Conservation (phyloP, 139 green algal genomes). For the Chlamydomonas sphaeroides region DNA sequence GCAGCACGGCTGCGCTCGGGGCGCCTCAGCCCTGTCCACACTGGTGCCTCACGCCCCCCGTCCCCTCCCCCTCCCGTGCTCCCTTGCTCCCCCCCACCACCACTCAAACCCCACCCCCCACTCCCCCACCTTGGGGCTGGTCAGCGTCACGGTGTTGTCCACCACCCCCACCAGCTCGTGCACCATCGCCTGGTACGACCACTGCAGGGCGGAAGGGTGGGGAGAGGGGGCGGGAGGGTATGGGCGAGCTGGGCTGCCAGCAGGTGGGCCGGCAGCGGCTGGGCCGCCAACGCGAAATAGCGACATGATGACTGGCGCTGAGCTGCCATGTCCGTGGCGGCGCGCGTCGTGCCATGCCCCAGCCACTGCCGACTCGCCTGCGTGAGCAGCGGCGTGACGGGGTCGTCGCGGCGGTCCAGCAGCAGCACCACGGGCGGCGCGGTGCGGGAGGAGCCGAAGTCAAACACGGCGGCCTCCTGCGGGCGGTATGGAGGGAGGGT, state of each 20-base stretch:
- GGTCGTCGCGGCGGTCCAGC: conserved; percentile 88
- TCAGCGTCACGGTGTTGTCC: conserved; percentile 68
- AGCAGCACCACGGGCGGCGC: conserved; percentile 79
- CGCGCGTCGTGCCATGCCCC: not conserved
- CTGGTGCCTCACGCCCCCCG: too few relatives aligned
- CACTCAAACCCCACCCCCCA: too few relatives aligned
- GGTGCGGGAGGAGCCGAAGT: conserved; percentile 77
- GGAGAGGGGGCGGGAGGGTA: too few relatives aligned
- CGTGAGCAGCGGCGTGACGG: conserved; percentile 88
- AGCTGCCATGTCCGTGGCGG: not conserved
- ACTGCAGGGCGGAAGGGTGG: conserved; percentile 19
- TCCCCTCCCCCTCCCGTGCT: too few relatives aligned
- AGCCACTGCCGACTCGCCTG: conserved; percentile 43
- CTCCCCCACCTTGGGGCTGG: conserved; percentile 51
- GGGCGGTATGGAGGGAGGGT: too few relatives aligned
- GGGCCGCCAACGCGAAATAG: too few relatives aligned
- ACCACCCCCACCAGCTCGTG: conserved; percentile 90
- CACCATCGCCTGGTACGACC: conserved; percentile 86
- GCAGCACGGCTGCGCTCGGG: too few relatives aligned
- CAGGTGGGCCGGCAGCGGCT: too few relatives aligned
- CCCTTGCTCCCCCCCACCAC: not conserved
- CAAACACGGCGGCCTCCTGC: conserved; percentile 74
- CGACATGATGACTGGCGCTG: not conserved
- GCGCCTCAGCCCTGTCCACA: too few relatives aligned
- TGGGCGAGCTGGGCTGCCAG: too few relatives aligned